Evolutionary conservation across 257 asterid genomes (phyloP), one percentile per base, ranked within the genome.

Genomic region (Echites panduratus): DNA sequence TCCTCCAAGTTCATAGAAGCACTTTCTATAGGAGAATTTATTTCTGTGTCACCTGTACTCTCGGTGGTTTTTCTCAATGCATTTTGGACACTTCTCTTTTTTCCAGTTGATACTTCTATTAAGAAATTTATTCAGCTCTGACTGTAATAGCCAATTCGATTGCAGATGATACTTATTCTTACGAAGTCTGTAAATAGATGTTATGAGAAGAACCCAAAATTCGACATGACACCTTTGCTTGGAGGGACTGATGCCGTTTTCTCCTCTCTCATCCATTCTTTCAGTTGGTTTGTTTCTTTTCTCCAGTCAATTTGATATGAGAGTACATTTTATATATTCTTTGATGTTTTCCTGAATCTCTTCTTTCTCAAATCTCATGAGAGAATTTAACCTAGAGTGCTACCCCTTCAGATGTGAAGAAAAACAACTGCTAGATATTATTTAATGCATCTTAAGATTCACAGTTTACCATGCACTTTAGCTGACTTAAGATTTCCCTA

Each of bases 241-340:
- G 99, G 98, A 77, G 99, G 99, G 84, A 95, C 99, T 27, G 99
- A 90, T 72, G 86, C 79, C 9, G 90, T 95, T 73, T 92, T 95
- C 83, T 95, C 99, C 64, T 92, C 99, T 72, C 94, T 95, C 72
- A 87, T 95, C 82, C 97, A 95, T 85, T 92, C 98, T 70, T 92
- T 95, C 82, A 88, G 91, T 84, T 92, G 99, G 99, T 95, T 85
- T 72, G 88, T 66, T 45, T 68, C 74, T 78, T 35, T 70, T 35
- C 68, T 65, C 78, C 9, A 4, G 7, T 24, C 57, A 48, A 7
- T 26, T 45, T 48, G 52, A 68, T 29, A 24, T 24, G 49, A 62
- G 6, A 1, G 45, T 62, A 32, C 45, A 27, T 38, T 11, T 4
- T 12, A 7, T 62, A 17, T 24, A 62, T 32, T 6, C 67, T 35